These are phyloP conservation scores for Leccinum aurantiacum DNA, from an alignment of 768 basidiomycete genomes.

Conservation along the genomic window DNA sequence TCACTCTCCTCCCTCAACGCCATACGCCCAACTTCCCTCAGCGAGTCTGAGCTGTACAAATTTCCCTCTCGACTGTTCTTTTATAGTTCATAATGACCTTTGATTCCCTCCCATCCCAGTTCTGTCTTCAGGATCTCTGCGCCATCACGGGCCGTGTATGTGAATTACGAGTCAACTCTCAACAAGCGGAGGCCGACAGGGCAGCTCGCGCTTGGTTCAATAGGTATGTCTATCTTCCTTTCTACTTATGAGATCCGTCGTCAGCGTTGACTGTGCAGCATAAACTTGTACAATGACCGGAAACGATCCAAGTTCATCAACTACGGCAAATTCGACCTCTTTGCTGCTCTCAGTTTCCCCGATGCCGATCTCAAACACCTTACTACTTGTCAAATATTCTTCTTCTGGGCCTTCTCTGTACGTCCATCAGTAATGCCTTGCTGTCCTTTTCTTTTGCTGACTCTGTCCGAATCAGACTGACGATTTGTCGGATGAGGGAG, in stretches of 20 bases:
- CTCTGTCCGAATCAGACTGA: constrained; percentile 29
- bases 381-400: constrained; percentile 38
- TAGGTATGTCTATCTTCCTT: constrained; percentile 18
- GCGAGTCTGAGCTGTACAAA: constrained; percentile 29
- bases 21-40: constrained; percentile 17
- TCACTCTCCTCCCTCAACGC: constrained; percentile 8
- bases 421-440: constrained; percentile 1
- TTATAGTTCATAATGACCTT: constrained; percentile 29
- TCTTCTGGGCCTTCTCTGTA: constrained; percentile 41
- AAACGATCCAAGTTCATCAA: constrained; percentile 37
- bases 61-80: constrained; percentile 13
- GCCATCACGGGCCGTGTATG: constrained; percentile 38
- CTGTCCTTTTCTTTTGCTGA: constrained; percentile 4
- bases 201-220: constrained; percentile 37
- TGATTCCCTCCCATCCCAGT: constrained; percentile 35
- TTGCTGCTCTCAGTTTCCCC: constrained; percentile 39
- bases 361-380: constrained; percentile 29
- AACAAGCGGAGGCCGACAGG: constrained; percentile 36
- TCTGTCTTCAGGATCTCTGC: constrained; percentile 36
- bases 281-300: constrained; percentile 35
- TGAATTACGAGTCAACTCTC: constrained; percentile 34
- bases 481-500: constrained; percentile 39
- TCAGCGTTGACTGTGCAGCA: constrained; percentile 18
- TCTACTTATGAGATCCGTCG: neutral
- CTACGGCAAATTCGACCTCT: constrained; percentile 40